Conservation (phyloP, 1,139 yeast genomes). For the Nakaseomyces sp. region DNA sequence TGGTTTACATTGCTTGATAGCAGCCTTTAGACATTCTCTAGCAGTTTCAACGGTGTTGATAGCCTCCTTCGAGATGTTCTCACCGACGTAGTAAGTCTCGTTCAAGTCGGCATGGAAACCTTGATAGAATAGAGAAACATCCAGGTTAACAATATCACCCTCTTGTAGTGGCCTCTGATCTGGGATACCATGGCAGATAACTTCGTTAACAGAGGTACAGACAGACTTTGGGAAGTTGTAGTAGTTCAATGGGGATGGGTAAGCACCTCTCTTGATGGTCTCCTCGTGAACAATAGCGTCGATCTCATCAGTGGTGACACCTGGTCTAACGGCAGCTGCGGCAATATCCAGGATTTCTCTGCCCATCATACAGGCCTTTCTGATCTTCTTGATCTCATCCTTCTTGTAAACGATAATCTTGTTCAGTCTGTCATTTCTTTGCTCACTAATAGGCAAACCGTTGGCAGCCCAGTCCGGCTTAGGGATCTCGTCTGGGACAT, state of each 20-base stretch:
- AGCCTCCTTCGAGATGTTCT: conserved; percentile 70
- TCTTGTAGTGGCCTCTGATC: conserved; percentile 78
- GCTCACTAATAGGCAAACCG: conserved; percentile 76
- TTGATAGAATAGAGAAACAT: conserved; percentile 72
- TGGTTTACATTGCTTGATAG: conserved; percentile 81
- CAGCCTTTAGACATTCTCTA: conserved; percentile 77
- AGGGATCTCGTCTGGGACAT: conserved; percentile 61
- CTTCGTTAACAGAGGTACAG: conserved; percentile 91
- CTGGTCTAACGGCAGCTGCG: conserved; percentile 76
- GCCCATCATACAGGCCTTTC: conserved; percentile 65
- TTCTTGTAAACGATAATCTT: conserved; percentile 53
- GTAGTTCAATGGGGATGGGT: conserved; percentile 94
- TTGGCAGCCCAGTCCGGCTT: conserved; percentile 78
- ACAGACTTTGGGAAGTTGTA: conserved; percentile 88
- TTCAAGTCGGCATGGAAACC: conserved; percentile 94
- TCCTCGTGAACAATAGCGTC: conserved; percentile 83
- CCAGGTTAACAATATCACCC: conserved; percentile 91
- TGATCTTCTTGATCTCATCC: conserved; percentile 64
- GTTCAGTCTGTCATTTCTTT: conserved; percentile 59
- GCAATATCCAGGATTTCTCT: conserved; percentile 84
- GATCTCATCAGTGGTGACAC: conserved; percentile 87
- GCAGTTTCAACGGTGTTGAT: conserved; percentile 91
- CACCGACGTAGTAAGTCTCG: conserved; percentile 96
- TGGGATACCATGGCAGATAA: conserved; percentile 96
- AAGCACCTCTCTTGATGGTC: conserved; percentile 79